Conservation (phyloP, 768 basidiomycete species). For the Mycena rebaudengoi region DNA sequence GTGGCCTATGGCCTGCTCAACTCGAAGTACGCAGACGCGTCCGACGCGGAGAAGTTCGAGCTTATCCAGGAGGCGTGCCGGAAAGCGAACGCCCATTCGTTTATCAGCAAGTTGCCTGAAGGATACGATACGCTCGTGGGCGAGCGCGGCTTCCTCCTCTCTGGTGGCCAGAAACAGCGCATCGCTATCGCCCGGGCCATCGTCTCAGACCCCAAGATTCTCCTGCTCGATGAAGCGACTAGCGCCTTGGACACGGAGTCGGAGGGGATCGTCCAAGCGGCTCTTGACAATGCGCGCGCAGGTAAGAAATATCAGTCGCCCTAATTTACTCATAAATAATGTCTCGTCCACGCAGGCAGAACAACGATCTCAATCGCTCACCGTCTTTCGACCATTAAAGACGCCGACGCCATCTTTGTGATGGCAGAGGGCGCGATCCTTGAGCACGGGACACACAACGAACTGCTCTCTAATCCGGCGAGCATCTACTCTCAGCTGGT, state of each 20-base stretch:
- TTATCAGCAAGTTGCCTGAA: constrained; percentile 62
- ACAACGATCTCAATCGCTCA: constrained; percentile 87
- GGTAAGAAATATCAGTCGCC: no score
- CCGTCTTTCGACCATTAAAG: constrained; percentile 83
- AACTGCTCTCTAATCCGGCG: constrained; percentile 62
- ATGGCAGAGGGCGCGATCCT: constrained; percentile 88
- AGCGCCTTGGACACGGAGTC: constrained; percentile 87
- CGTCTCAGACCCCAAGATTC: constrained; percentile 83
- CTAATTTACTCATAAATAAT: no score
- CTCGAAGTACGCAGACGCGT: constrained; percentile 54
- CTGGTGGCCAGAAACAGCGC: constrained; percentile 76
- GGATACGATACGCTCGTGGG: constrained; percentile 73
- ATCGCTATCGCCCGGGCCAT: constrained; percentile 90
- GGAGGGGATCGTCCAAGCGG: constrained; percentile 88
- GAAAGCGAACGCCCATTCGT: constrained; percentile 70
- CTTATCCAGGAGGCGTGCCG: constrained; percentile 67
- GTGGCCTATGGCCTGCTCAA: constrained; percentile 69
- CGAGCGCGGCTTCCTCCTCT: constrained; percentile 67
- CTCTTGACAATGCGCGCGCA: constrained; percentile 82
- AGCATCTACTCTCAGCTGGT: constrained; percentile 82
- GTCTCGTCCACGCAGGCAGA: no score
- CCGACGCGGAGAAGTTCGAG: constrained; percentile 60
- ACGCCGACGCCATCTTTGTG: constrained; percentile 85
- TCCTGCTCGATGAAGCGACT: constrained; percentile 88
- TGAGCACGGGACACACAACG: constrained; percentile 81